These are phyloP conservation scores for Porphyrellus cyaneotinctus DNA, from an alignment of 768 basidiomycete genomes.

Conservation along the genomic window DNA sequence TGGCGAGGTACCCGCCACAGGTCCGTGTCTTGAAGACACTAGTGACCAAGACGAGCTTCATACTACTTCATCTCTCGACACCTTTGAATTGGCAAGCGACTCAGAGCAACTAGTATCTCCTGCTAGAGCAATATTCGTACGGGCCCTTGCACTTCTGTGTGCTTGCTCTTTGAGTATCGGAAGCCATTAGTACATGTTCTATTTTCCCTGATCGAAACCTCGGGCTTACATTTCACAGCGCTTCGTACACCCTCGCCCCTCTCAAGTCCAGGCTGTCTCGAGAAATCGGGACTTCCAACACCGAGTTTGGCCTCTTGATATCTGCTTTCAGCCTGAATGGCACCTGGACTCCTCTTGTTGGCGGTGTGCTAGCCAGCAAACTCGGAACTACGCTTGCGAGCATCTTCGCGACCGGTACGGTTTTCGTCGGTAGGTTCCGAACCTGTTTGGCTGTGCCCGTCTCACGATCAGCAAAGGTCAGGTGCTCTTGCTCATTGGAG, in stretches of 20 bases:
- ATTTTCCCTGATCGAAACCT: neutral
- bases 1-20: neutral
- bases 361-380: slow-evolving; percentile 64
- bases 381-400: slow-evolving; percentile 70
- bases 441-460: neutral
- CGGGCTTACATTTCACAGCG: slow-evolving; percentile 38
- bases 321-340: slow-evolving; percentile 74
- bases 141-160: slow-evolving; percentile 60
- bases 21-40: neutral
- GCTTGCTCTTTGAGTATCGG: slow-evolving; percentile 73
- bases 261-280: slow-evolving; percentile 65
- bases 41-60: neutral
- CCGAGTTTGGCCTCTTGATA: slow-evolving; percentile 73
- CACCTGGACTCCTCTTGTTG: slow-evolving; percentile 75
- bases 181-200: slow-evolving; percentile 61
- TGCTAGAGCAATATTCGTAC: slow-evolving; percentile 44
- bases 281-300: slow-evolving; percentile 72
- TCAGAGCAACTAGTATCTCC: slow-evolving; percentile 22
- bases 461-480: slow-evolving; percentile 45
- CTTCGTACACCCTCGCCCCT: slow-evolving; percentile 71
- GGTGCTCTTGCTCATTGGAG: slow-evolving; percentile 60
- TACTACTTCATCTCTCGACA: neutral
- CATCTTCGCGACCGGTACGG: slow-evolving; percentile 70
- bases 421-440: slow-evolving; percentile 50
- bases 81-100: neutral